Conservation (phyloP, 345 rosid species). For the Euphorbia tirucalli region DNA sequence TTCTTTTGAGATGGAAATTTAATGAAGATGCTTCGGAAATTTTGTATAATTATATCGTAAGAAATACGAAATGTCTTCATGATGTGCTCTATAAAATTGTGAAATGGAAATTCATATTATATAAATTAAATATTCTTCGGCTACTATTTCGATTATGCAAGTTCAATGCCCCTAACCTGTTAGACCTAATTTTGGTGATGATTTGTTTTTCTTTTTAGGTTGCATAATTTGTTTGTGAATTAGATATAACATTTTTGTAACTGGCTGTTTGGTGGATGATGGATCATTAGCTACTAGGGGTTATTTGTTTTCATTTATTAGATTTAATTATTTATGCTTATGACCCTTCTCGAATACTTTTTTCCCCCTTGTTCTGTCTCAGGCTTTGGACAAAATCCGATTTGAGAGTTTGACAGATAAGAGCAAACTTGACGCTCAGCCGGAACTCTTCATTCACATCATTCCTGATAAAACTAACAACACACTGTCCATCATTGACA, state of each 20-base stretch:
- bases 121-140: too few relatives aligned
- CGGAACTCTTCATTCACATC: slow-evolving; percentile 78
- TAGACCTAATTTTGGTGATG: too few relatives aligned
- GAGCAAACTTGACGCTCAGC: slow-evolving; percentile 82
- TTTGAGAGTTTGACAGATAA: slow-evolving; percentile 87
- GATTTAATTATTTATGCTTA: neutral
- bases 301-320: too few relatives aligned
- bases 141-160: too few relatives aligned
- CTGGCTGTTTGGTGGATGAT: neutral
- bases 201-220: too few relatives aligned
- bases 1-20: neutral
- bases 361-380: neutral
- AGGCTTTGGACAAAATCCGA: slow-evolving; percentile 92
- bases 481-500: slow-evolving; percentile 62
- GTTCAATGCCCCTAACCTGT: too few relatives aligned
- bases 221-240: too few relatives aligned
- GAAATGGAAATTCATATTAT: too few relatives aligned
- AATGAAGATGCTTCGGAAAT: neutral
- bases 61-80: neutral
- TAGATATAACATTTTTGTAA: too few relatives aligned
- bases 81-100: too few relatives aligned
- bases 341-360: too few relatives aligned
- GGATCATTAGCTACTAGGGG: neutral
- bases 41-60: too few relatives aligned
- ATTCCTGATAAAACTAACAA: slow-evolving; percentile 75